phyloP scores from a whole-genome alignment of 306 rosid species.

The Prosopis cineraria region DNA sequence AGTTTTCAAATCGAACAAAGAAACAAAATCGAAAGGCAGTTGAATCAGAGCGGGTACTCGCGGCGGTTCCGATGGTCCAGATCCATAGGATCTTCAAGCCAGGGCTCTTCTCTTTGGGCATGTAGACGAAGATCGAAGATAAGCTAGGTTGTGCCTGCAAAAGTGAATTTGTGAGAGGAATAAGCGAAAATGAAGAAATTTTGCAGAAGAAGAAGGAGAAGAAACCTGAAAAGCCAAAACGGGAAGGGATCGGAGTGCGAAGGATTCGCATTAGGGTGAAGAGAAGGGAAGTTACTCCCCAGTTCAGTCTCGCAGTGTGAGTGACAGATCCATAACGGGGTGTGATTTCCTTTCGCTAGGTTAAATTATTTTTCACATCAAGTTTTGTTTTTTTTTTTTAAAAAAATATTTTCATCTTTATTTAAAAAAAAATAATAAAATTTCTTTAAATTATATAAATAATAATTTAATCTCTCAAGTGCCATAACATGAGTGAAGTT shows the following conservation, averaged over 20 bases:
- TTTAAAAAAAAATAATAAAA: too few species aligned
- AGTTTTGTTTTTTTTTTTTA: too few species aligned
- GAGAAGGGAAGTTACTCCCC: not conserved
- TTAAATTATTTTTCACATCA: not conserved
- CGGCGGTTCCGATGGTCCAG: conserved; percentile 94
- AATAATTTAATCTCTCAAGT: too few species aligned
- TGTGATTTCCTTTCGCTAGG: not conserved
- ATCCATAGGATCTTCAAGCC: conserved; percentile 87
- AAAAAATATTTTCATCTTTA: too few species aligned
- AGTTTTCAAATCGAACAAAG: not conserved
- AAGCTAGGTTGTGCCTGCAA: not conserved
- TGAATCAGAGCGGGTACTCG: conserved; percentile 38
- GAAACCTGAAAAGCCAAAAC: not conserved
- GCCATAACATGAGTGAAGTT: too few species aligned
- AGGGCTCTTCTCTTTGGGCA: conserved; percentile 74
- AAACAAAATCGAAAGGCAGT: not conserved
- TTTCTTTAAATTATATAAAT: too few species aligned
- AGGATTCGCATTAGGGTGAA: not conserved
- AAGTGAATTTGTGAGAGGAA: not conserved
- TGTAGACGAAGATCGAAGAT: conserved; percentile 15
- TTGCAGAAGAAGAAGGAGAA: not conserved
- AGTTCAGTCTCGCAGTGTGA: too few species aligned
- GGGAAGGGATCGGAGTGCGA: not conserved
- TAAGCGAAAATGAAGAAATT: not conserved
- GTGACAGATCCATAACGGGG: too few species aligned